Conservation (phyloP, 306 rosid genomes). For the Geum urbanum region DNA sequence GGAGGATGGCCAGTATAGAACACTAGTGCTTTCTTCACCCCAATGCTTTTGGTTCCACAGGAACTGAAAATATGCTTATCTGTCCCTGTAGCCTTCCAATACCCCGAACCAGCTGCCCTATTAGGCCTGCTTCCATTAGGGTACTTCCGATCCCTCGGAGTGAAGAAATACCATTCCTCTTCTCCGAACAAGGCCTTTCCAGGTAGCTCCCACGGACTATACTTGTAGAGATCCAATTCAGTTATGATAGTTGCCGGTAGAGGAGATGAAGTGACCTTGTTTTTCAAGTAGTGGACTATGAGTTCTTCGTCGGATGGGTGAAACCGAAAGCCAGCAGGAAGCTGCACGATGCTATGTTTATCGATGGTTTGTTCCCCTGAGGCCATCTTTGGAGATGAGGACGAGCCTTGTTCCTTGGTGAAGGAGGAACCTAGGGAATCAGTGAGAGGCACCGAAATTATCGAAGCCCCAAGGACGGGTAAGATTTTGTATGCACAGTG, state of each 20-base stretch:
- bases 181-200: conserved; percentile 56
- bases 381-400: conserved; percentile 14
- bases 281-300: conserved; percentile 57
- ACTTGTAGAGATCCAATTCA: conserved; percentile 65
- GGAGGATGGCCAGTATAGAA: conserved; percentile 72
- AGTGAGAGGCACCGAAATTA: conserved; percentile 23
- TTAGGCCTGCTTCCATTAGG: conserved; percentile 79
- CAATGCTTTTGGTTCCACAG: conserved; percentile 53
- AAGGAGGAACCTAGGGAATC: conserved; percentile 42
- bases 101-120: conserved; percentile 67
- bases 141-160: conserved; percentile 73
- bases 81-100: conserved; percentile 80
- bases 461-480: conserved; percentile 33
- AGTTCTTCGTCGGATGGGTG: conserved; percentile 83
- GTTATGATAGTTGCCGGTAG: conserved; percentile 65
- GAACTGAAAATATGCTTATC: conserved; percentile 64
- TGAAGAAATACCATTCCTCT: conserved; percentile 76
- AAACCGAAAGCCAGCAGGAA: conserved; percentile 83
- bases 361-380: conserved; percentile 26
- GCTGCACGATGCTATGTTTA: conserved; percentile 28
- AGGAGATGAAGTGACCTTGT: conserved; percentile 53
- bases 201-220: conserved; percentile 74
- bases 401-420: conserved; percentile 12
- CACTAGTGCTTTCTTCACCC: conserved; percentile 74
- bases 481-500: conserved; percentile 39